phyloP scores from a whole-genome alignment of 805 yeast species.

The Dipodascus albidus region DNA sequence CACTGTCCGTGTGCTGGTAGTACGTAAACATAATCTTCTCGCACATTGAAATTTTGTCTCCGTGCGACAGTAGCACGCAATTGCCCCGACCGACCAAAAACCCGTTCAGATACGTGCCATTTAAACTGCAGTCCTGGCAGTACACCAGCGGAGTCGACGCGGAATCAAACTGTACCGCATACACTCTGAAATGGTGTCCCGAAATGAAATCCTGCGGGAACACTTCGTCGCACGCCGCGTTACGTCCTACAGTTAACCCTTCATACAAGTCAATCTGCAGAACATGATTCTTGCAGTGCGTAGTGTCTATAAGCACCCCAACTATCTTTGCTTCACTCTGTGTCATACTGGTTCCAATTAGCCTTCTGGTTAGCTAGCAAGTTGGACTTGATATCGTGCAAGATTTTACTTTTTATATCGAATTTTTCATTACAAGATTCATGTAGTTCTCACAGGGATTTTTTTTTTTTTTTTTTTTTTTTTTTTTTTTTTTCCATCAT shows the following conservation, averaged over 20 bases:
- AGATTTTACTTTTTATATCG: neutral
- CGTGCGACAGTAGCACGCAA: neutral
- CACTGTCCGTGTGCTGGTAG: neutral
- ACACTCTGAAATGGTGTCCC: neutral
- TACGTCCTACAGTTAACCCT: neutral
- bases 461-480: too few species aligned
- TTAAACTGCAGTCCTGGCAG: neutral
- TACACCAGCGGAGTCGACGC: neutral
- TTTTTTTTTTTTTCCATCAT: too few species aligned
- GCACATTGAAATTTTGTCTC: neutral
- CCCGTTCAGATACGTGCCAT: neutral
- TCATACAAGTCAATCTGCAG: neutral
- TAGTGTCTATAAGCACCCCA: neutral
- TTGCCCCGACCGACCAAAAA: neutral
- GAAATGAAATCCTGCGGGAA: neutral
- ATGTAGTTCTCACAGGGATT: neutral
- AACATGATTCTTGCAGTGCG: neutral
- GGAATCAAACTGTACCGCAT: neutral
- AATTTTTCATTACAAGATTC: neutral
- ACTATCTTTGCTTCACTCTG: neutral
- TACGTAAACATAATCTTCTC: neutral
- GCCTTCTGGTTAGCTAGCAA: neutral
- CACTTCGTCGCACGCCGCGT: neutral
- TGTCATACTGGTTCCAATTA: too few species aligned
- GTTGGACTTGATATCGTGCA: neutral